Base-by-base conservation (phyloP, 1,284 basidiomycete species). In the Cystobasidiaceae sp. region DNA sequence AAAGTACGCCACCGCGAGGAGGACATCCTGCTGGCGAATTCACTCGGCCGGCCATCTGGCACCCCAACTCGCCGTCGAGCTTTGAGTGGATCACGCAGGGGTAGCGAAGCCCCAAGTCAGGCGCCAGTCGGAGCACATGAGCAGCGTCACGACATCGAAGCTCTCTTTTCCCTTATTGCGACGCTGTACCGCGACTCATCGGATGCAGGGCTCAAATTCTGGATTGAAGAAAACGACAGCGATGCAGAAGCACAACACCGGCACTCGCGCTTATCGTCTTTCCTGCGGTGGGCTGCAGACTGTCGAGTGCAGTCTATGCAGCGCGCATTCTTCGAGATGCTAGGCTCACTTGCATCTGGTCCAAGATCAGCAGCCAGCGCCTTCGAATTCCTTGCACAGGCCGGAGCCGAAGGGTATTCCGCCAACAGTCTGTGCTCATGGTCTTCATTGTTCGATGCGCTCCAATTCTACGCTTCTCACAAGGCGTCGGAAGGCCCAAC, bases 1-100 rank as follows among this genome's bases (percentile, higher is more conserved):
- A 90, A 90, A 74, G 86, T 96, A 74, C 90, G 92, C 75, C 90
- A 93, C 72, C 81, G 86, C 43, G 92, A 96, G 75, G 93, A 96
- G 76, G 93, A 96, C 74, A 77, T 87, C 27, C 81, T 86, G 25
- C 46, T 68, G 23, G 45, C 64, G 11, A 84, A 72, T 80, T 84
- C 30, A 79, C 81, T 25, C 77, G 84, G 61, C 77, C 76, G 63
- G 79, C 80, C 63, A 71, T 57, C 44, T 13, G 64, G 43, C 11
- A 55, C 61, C 4, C 61, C 61, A 3, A 48, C 19, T 23, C 34
- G 61, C 9, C 50, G 61, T 17, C 48, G 60, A 17, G 41, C 52
- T 17, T 30, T 51, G 8, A 49, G 43, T 44, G 65, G 66, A 7
- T 69, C 72, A 21, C 74, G 52, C 70, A 77, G 60, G 82, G 82